These are phyloP conservation scores for Setaria viridis DNA, from an alignment of 202 grass and related monocot species.

Conservation along the genomic window DNA sequence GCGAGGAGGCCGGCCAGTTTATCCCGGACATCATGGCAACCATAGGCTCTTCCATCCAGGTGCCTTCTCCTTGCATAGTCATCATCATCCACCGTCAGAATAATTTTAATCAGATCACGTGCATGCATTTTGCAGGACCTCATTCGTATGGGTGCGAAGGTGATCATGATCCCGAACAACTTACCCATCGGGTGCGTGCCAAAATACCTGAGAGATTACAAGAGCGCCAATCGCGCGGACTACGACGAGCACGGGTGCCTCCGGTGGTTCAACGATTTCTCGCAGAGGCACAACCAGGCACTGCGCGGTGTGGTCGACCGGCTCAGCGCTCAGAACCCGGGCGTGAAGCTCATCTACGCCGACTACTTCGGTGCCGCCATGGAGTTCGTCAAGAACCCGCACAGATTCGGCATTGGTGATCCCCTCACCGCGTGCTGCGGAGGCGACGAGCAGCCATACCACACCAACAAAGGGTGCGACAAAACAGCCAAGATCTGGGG, in stretches of 20 bases:
- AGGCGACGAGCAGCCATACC: slow-evolving; percentile 34
- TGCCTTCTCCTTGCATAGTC: no score
- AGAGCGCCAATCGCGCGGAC: slow-evolving; percentile 23
- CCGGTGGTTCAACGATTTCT: slow-evolving; percentile 64
- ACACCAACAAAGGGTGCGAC: neutral
- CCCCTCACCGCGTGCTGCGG: slow-evolving; percentile 61
- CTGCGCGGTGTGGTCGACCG: slow-evolving; percentile 37
- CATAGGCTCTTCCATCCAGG: slow-evolving; percentile 42
- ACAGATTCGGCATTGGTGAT: slow-evolving; percentile 32
- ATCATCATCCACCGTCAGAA: no score
- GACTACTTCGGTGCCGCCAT: slow-evolving; percentile 62
- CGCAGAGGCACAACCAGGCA: slow-evolving; percentile 50
- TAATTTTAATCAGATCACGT: no score
- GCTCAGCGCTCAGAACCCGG: slow-evolving; percentile 43
- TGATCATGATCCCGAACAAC: slow-evolving; percentile 59
- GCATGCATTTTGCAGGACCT: slow-evolving; percentile 45
- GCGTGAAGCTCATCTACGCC: slow-evolving; percentile 64
- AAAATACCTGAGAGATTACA: slow-evolving; percentile 20
- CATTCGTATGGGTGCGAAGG: slow-evolving; percentile 57
- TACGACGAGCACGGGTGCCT: slow-evolving; percentile 61
- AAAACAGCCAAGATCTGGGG: slow-evolving; percentile 35
- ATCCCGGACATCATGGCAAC: slow-evolving; percentile 44
- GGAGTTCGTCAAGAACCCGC: slow-evolving; percentile 45
- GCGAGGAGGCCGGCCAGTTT: slow-evolving; percentile 37
- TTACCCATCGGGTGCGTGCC: slow-evolving; percentile 71